Conservation (phyloP, 768 basidiomycete species). For the Leucosporidium yakuticum region DNA sequence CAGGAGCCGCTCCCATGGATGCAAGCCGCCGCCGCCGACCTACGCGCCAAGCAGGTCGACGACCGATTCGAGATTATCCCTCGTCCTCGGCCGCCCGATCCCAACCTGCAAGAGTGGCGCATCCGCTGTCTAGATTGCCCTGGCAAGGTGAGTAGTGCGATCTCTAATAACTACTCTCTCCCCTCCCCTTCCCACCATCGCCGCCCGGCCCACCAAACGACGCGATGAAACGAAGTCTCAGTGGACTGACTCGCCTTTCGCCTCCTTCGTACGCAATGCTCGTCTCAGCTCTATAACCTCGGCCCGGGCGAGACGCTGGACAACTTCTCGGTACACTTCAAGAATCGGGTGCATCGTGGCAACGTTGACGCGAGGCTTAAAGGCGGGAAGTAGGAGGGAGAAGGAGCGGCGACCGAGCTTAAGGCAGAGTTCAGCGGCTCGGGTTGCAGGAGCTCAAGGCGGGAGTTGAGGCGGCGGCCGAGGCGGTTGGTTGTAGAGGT, state of each 20-base stretch:
- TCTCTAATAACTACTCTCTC: neutral
- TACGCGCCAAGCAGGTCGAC: slow-evolving; percentile 68
- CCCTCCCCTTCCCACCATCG: neutral
- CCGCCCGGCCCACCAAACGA: no score
- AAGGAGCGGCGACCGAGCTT: no score
- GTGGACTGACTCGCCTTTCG: no score
- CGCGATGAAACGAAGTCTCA: no score
- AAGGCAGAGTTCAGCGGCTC: no score
- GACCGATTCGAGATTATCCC: slow-evolving; percentile 76
- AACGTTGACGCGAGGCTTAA: slow-evolving; percentile 37
- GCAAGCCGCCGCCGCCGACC: slow-evolving; percentile 56
- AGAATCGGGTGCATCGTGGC: slow-evolving; percentile 43
- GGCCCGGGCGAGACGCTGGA: slow-evolving; percentile 77
- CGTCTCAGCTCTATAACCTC: slow-evolving; percentile 70
- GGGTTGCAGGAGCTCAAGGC: no score
- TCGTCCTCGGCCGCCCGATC: slow-evolving; percentile 53
- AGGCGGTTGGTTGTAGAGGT: no score
- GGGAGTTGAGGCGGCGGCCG: no score
- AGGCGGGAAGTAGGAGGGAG: neutral
- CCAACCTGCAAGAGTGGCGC: slow-evolving; percentile 70
- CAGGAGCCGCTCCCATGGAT: slow-evolving; percentile 65
- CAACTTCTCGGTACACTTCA: slow-evolving; percentile 87
- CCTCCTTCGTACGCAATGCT: no score
- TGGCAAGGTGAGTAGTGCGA: slow-evolving; percentile 61
- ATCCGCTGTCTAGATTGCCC: slow-evolving; percentile 88